A percentile compares a stretch with the other conserved stretches of the same genome.
Conservation (phyloP, 352 stramenopile species). For the Thalassiosira mediterranea region DNA sequence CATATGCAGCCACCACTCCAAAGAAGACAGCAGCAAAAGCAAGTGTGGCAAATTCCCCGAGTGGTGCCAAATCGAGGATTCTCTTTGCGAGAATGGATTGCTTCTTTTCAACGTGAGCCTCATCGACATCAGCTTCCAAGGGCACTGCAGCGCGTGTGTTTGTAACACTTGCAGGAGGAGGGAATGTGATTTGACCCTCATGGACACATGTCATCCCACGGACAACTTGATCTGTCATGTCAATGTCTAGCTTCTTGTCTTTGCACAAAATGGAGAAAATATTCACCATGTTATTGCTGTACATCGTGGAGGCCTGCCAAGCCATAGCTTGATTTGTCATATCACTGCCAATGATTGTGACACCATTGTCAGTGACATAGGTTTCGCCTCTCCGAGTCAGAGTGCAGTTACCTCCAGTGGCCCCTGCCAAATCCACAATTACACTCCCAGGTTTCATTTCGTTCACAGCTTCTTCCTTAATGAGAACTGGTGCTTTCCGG, state of each 20-base stretch:
- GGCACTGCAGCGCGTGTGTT: not conserved
- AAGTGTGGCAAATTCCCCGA: slow-evolving; percentile 52
- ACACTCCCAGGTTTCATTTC: slow-evolving; percentile 85
- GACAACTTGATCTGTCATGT: slow-evolving; percentile 66
- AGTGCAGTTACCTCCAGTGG: slow-evolving; percentile 87
- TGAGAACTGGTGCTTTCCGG: slow-evolving; percentile 82
- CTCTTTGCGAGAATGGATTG: slow-evolving; percentile 55
- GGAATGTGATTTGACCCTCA: slow-evolving; percentile 54
- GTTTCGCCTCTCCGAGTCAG: slow-evolving; percentile 80
- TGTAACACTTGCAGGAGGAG: slow-evolving; percentile 50
- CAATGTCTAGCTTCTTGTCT: slow-evolving; percentile 47
- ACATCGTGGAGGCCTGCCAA: slow-evolving; percentile 71
- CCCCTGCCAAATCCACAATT: slow-evolving; percentile 87
- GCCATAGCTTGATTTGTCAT: slow-evolving; percentile 78
- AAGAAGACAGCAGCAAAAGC: slow-evolving; percentile 48
- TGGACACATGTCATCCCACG: slow-evolving; percentile 64
- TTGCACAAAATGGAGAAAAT: slow-evolving; percentile 53
- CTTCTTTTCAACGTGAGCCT: slow-evolving; percentile 17
- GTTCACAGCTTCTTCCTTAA: slow-evolving; percentile 87
- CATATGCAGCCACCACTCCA: slow-evolving; percentile 51
- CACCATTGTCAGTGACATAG: slow-evolving; percentile 74
- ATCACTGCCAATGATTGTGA: slow-evolving; percentile 86
- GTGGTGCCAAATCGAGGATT: slow-evolving; percentile 53
- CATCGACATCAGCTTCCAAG: slow-evolving; percentile 15
- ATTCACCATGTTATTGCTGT: slow-evolving; percentile 68